phyloP scores from a whole-genome alignment of 148 eudicot genomes.

The Cornus suecica region DNA sequence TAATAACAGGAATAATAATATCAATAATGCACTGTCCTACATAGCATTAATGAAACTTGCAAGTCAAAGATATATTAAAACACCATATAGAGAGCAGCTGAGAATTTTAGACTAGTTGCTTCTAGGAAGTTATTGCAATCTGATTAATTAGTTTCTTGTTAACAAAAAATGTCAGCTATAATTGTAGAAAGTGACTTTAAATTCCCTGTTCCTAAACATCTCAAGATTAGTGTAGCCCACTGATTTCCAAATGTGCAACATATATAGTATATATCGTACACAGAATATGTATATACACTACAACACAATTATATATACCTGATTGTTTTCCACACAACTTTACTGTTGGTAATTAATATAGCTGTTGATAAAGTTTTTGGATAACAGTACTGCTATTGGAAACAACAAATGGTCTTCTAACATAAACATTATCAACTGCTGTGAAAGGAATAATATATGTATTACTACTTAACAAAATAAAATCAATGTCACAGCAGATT shows the following conservation, averaged over 20 bases:
- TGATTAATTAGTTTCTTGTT: neutral
- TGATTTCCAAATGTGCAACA: neutral
- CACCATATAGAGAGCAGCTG: neutral
- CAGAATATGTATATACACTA: neutral
- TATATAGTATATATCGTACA: too few species aligned
- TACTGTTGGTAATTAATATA: too few species aligned
- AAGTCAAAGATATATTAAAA: neutral
- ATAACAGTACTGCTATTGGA: neutral
- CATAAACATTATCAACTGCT: too few species aligned
- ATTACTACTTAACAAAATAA: too few species aligned
- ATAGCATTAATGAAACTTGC: slow-evolving; percentile 13
- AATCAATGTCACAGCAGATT: too few species aligned
- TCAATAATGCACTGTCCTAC: slow-evolving; percentile 15
- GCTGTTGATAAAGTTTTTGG: neutral
- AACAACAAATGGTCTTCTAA: too few species aligned
- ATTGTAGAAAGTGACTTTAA: slow-evolving; percentile 1
- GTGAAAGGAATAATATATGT: too few species aligned
- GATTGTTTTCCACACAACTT: neutral
- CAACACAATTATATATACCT: too few species aligned
- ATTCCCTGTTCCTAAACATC: neutral
- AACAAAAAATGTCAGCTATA: neutral
- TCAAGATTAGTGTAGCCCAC: neutral
- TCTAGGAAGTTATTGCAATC: neutral
- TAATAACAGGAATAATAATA: too few species aligned
- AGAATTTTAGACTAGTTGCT: neutral